These are phyloP conservation scores for Populus hybrid DNA, from an alignment of 441 rosid genomes.

Conservation along the genomic window DNA sequence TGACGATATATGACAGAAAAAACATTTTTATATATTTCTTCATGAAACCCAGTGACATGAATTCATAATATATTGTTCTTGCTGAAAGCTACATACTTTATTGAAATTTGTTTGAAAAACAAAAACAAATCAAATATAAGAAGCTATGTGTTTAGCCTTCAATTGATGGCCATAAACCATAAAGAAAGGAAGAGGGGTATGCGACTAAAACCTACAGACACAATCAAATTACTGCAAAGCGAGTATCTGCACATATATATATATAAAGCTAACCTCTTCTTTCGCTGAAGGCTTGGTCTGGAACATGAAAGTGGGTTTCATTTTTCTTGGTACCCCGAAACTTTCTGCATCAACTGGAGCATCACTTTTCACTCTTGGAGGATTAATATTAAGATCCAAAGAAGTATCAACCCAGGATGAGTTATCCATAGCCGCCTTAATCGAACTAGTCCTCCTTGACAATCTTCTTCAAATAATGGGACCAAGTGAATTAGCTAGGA, in stretches of 20 bases:
- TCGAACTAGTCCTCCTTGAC: background rate
- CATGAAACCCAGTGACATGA: background rate
- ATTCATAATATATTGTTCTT: background rate
- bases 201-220: background rate
- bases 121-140: background rate
- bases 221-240: background rate
- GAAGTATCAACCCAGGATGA: constrained; percentile 61
- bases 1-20: background rate
- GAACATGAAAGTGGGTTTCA: constrained; percentile 22
- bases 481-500: constrained; percentile 4
- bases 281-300: constrained; percentile 32
- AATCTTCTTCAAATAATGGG: constrained; percentile 9
- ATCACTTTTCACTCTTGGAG: constrained; percentile 34
- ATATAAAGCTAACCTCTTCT: constrained; percentile 38
- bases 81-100: background rate
- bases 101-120: background rate
- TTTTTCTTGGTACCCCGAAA: constrained; percentile 19
- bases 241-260: background rate
- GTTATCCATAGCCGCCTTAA: constrained; percentile 35
- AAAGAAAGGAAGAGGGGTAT: background rate
- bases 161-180: background rate
- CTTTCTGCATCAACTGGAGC: constrained; percentile 26
- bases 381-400: constrained; percentile 68
- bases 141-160: background rate
- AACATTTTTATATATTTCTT: background rate